These are phyloP conservation scores for Cunninghamia lanceolata DNA, from an alignment of 75 land plant genomes.

Conservation along the genomic window DNA sequence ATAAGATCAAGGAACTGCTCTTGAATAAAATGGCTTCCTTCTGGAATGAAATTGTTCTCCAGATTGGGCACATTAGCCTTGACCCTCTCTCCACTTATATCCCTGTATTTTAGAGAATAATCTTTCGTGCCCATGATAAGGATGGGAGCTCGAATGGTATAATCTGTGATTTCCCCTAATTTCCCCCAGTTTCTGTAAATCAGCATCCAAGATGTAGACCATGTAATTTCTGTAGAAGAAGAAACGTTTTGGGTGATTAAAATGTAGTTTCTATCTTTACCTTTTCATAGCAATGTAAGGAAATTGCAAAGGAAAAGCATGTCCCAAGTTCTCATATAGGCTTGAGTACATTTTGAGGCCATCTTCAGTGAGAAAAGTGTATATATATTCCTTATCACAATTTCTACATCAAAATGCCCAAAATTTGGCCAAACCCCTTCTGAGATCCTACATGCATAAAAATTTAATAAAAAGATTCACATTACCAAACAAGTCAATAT, in stretches of 20 bases:
- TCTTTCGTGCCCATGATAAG: slow-evolving; percentile 53
- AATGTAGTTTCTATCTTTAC: neutral
- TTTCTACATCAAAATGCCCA: too few relatives aligned
- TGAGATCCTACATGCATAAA: too few relatives aligned
- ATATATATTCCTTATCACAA: too few relatives aligned
- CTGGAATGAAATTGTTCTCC: slow-evolving; percentile 23
- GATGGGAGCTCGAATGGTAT: slow-evolving; percentile 24
- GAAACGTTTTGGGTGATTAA: too few relatives aligned
- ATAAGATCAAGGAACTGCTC: slow-evolving; percentile 64
- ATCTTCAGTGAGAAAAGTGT: too few relatives aligned
- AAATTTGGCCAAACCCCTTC: too few relatives aligned
- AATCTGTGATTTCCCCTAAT: slow-evolving; percentile 8
- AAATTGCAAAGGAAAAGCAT: too few relatives aligned
- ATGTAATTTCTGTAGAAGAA: neutral
- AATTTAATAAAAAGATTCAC: too few relatives aligned
- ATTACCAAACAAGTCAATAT: too few relatives aligned
- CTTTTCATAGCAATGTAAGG: slow-evolving; percentile 27
- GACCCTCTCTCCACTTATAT: slow-evolving; percentile 30
- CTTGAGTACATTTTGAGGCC: too few relatives aligned
- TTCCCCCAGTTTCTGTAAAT: slow-evolving; percentile 7
- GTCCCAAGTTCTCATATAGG: too few relatives aligned
- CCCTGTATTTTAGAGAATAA: slow-evolving; percentile 38
- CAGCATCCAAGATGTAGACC: neutral
- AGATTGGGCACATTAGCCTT: slow-evolving; percentile 34
- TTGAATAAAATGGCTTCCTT: slow-evolving; percentile 56